A percentile compares a stretch with the other conserved stretches of the same genome.
Conservation (phyloP, 2,329 filamentous ascomycete species). For the Fusarium palustre region DNA sequence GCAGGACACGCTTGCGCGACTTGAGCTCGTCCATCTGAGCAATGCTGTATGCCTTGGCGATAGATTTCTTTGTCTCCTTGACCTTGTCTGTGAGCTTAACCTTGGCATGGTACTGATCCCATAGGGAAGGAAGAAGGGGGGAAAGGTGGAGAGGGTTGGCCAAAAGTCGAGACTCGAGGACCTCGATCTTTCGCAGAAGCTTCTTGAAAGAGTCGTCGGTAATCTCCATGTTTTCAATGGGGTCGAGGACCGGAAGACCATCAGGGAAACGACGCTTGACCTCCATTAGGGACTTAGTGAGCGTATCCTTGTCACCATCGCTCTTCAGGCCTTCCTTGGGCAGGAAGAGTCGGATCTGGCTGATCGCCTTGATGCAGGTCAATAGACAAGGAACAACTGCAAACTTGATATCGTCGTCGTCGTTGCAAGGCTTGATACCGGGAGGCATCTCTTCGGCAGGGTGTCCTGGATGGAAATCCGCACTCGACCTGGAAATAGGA, state of each 20-base stretch:
- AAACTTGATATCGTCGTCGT: slow-evolving; percentile 49
- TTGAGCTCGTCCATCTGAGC: slow-evolving; percentile 97
- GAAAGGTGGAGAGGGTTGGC: slow-evolving; percentile 93
- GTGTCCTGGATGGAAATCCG: slow-evolving; percentile 56
- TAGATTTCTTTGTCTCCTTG: slow-evolving; percentile 88
- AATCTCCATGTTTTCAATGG: slow-evolving; percentile 96
- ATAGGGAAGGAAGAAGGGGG: slow-evolving; percentile 83
- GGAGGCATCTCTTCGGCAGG: slow-evolving; percentile 64
- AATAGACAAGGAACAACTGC: slow-evolving; percentile 80
- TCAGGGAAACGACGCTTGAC: slow-evolving; percentile 91
- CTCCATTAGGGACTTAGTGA: slow-evolving; percentile 79
- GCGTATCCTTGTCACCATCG: slow-evolving; percentile 72
- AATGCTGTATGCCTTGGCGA: slow-evolving; percentile 84
- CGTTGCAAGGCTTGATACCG: slow-evolving; percentile 62
- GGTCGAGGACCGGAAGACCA: slow-evolving; percentile 88
- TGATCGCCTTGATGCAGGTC: slow-evolving; percentile 85
- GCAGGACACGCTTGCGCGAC: slow-evolving; percentile 92
- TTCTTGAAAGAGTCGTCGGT: slow-evolving; percentile 93
- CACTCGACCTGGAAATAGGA: slow-evolving; percentile 63
- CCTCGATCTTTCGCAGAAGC: slow-evolving; percentile 93
- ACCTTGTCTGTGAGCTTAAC: slow-evolving; percentile 80
- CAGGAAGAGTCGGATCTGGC: slow-evolving; percentile 84
- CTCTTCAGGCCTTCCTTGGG: slow-evolving; percentile 78
- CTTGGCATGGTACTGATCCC: slow-evolving; percentile 88
- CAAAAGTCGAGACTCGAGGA: slow-evolving; percentile 89